Conservation (phyloP, 2,329 filamentous ascomycete species). For the Neurospora crassa region DNA sequence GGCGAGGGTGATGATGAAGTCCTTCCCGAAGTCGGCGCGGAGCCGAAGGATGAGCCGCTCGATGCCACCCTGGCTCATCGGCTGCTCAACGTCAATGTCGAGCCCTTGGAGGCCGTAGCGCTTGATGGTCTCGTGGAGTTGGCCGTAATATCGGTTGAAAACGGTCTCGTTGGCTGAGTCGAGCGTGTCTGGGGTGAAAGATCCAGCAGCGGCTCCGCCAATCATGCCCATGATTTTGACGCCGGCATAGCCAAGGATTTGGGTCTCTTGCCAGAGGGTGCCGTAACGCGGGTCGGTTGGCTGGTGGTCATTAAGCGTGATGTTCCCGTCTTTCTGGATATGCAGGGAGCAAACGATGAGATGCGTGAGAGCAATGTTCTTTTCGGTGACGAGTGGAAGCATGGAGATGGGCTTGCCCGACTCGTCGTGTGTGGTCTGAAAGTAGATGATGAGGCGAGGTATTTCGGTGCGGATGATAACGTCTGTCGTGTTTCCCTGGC, state of each 20-base stretch:
- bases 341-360: constrained; percentile 82
- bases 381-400: constrained; percentile 39
- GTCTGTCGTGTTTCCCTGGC: neutral
- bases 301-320: constrained; percentile 73
- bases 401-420: constrained; percentile 38
- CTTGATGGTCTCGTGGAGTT: constrained; percentile 51
- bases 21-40: constrained; percentile 52
- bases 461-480: constrained; percentile 5
- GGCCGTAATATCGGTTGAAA: constrained; percentile 62
- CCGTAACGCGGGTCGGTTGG: constrained; percentile 59
- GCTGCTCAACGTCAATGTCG: constrained; percentile 68
- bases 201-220: constrained; percentile 73
- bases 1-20: constrained; percentile 66
- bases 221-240: constrained; percentile 81
- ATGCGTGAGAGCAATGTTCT: constrained; percentile 55
- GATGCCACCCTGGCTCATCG: constrained; percentile 53
- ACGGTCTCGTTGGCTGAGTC: constrained; percentile 28
- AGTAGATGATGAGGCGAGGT: constrained; percentile 25
- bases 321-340: constrained; percentile 57
- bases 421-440: constrained; percentile 44
- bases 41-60: constrained; percentile 53
- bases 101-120: constrained; percentile 51
- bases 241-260: constrained; percentile 59
- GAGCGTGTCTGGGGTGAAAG: constrained; percentile 47
- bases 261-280: constrained; percentile 70